Evolutionary conservation across 805 yeast species (phyloP).

Genomic region (Ogataea kodamae): DNA sequence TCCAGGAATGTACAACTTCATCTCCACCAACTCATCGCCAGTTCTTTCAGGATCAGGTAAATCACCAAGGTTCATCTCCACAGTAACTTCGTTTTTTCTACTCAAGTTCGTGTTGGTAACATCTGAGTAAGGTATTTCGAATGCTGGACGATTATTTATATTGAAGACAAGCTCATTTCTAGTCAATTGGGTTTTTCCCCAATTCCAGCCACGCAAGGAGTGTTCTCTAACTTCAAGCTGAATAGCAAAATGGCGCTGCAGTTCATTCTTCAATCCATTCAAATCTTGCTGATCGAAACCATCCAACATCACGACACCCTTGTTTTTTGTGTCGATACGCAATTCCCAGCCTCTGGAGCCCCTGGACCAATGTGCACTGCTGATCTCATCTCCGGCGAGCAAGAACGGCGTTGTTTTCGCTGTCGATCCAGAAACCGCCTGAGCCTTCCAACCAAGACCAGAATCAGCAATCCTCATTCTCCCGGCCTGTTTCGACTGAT

Average conservation of each 20-base stretch:
- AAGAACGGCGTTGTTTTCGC: constrained; percentile 71
- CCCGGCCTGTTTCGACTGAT: constrained; percentile 80
- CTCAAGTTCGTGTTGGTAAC: constrained; percentile 85
- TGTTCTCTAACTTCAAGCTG: constrained; percentile 84
- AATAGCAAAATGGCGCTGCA: constrained; percentile 70
- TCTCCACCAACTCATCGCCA: constrained; percentile 94
- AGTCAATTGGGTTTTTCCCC: constrained; percentile 94
- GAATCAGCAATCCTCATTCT: constrained; percentile 92
- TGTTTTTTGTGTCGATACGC: constrained; percentile 82
- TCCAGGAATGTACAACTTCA: constrained; percentile 94
- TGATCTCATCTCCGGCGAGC: constrained; percentile 80
- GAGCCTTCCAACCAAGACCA: constrained; percentile 94
- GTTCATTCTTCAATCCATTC: constrained; percentile 73
- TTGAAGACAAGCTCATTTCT: constrained; percentile 86
- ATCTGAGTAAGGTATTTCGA: constrained; percentile 81
- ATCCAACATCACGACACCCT: constrained; percentile 82
- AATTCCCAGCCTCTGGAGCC: constrained; percentile 91
- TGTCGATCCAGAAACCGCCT: constrained; percentile 38
- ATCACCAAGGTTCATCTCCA: constrained; percentile 65
- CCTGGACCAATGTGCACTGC: constrained; percentile 83
- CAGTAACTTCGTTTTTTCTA: constrained; percentile 89
- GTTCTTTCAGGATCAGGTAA: constrained; percentile 53
- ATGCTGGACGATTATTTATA: constrained; percentile 82
- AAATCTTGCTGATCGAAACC: constrained; percentile 89
- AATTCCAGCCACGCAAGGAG: constrained; percentile 96